These are phyloP conservation scores for Parmelia sp. DNA, from an alignment of 495 filamentous ascomycete genomes.

Conservation along the genomic window DNA sequence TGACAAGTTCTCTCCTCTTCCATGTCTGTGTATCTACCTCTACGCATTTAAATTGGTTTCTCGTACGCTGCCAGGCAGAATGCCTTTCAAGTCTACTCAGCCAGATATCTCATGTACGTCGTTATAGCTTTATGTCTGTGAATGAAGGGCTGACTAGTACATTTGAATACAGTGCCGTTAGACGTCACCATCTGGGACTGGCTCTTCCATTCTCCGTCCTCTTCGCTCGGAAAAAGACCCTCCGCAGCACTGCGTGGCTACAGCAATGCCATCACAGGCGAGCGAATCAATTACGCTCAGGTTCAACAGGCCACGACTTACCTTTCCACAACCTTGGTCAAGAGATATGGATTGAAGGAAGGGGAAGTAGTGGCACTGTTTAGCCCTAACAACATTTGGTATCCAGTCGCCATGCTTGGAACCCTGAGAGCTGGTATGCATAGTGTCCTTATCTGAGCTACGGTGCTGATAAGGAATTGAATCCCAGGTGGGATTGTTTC, in stretches of 20 bases:
- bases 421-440: slow-evolving; percentile 37
- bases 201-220: slow-evolving; percentile 50
- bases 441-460: not conserved
- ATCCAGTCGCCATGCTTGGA: slow-evolving; percentile 53
- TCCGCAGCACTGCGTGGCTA: slow-evolving; percentile 43
- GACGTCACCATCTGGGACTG: slow-evolving; percentile 53
- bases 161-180: slow-evolving; percentile 39
- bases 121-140: not conserved
- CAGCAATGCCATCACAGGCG: slow-evolving; percentile 49
- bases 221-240: slow-evolving; percentile 34
- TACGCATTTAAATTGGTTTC: too few species aligned
- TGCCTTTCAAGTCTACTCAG: slow-evolving; percentile 37
- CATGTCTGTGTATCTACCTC: not conserved
- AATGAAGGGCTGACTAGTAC: slow-evolving; percentile 10
- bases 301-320: slow-evolving; percentile 46
- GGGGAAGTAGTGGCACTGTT: slow-evolving; percentile 51
- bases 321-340: slow-evolving; percentile 51
- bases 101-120: slow-evolving; percentile 32
- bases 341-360: slow-evolving; percentile 41
- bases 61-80: slow-evolving; percentile 1
- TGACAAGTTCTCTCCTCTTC: not conserved
- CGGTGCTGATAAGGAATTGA: not conserved
- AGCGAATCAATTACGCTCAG: slow-evolving; percentile 46
- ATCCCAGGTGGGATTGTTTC: slow-evolving; percentile 43
- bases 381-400: slow-evolving; percentile 54